These are phyloP conservation scores for Circinella minor DNA, from an alignment of 371 early-diverging fungal genomes.

Conservation along the genomic window DNA sequence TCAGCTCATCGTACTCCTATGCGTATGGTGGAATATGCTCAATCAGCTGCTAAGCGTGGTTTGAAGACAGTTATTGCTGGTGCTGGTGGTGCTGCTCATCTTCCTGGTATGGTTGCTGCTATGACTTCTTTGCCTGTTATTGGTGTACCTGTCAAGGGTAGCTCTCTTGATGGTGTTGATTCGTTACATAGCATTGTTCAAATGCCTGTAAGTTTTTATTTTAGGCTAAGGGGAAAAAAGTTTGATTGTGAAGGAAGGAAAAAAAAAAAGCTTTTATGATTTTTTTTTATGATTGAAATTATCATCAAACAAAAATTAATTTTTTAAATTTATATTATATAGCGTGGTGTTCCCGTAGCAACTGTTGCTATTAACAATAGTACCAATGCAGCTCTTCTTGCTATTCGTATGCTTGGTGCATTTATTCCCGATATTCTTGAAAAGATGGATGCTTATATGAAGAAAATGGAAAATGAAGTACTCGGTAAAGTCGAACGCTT, in stretches of 20 bases:
- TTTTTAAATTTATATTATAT: conserved; percentile 10
- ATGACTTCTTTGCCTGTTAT: conserved; percentile 95
- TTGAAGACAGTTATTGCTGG: conserved; percentile 95
- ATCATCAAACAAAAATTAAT: background rate
- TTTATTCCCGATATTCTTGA: conserved; percentile 74
- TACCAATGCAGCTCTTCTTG: conserved; percentile 93
- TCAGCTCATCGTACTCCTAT: conserved; percentile 96
- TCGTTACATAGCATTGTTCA: conserved; percentile 96
- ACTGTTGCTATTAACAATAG: conserved; percentile 97
- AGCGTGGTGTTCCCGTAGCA: conserved; percentile 97
- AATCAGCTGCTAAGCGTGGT: conserved; percentile 86
- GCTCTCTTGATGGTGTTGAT: conserved; percentile 92
- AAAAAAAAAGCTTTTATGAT: too few relatives aligned
- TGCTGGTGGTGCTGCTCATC: conserved; percentile 97
- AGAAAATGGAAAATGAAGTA: conserved; percentile 84
- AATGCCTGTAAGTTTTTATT: conserved; percentile 84
- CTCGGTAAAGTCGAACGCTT: conserved; percentile 82
- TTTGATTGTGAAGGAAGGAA: background rate
- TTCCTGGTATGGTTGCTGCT: conserved; percentile 98
- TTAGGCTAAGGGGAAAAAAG: background rate
- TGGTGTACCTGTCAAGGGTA: conserved; percentile 95
- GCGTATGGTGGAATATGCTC: conserved; percentile 91
- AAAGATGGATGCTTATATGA: conserved; percentile 78
- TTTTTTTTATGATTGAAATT: too few relatives aligned
- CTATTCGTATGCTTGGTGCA: conserved; percentile 90